These are phyloP conservation scores for Populus trichocarpa DNA, from an alignment of 441 rosid species.

Conservation along the genomic window DNA sequence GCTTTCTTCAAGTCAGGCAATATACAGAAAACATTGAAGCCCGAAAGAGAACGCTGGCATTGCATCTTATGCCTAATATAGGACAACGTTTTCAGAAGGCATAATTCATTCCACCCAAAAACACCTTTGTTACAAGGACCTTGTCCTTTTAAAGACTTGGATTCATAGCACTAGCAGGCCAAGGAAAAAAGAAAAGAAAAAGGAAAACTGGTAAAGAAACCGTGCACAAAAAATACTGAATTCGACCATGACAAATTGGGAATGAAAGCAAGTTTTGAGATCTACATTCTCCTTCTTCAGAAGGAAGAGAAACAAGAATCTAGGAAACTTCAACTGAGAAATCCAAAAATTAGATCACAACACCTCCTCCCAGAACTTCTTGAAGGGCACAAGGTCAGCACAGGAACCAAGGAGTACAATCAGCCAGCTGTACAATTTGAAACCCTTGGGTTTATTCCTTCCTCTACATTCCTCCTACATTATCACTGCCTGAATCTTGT, in stretches of 20 bases:
- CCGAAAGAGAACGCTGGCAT: background rate
- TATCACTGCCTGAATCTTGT: slow-evolving; percentile 52
- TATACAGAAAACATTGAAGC: background rate
- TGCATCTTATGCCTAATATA: background rate
- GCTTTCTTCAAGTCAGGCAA: background rate
- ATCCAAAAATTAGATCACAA: slow-evolving; percentile 15
- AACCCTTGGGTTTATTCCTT: slow-evolving; percentile 17
- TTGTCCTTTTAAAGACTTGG: slow-evolving; percentile 11
- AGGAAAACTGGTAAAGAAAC: background rate
- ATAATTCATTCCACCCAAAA: slow-evolving; percentile 5
- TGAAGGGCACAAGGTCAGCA: slow-evolving; percentile 24
- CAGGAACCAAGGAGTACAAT: slow-evolving; percentile 15
- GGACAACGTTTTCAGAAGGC: background rate
- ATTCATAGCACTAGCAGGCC: background rate
- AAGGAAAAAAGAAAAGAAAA: background rate
- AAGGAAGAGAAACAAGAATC: slow-evolving; percentile 13
- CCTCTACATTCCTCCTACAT: slow-evolving; percentile 43
- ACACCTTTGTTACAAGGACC: background rate
- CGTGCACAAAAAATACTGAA: background rate
- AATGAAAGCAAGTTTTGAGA: background rate
- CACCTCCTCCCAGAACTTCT: slow-evolving; percentile 18
- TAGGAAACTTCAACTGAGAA: slow-evolving; percentile 11
- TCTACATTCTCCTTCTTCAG: slow-evolving; percentile 8
- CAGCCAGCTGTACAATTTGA: slow-evolving; percentile 36
- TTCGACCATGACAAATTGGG: background rate